Evolutionary conservation across 331 rosid genomes (phyloP).

Genomic region (Malus hybrid): DNA sequence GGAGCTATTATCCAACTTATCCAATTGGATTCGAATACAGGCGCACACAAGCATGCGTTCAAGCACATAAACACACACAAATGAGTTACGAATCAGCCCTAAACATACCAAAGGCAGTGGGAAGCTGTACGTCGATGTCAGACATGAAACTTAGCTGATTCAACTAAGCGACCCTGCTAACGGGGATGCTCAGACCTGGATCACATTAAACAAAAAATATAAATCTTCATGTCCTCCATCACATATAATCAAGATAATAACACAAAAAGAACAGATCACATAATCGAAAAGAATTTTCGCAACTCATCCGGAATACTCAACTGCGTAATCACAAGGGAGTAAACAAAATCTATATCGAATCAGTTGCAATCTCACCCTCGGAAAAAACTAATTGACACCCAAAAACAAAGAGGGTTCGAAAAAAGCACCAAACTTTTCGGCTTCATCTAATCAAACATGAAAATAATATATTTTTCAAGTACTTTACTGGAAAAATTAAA

Average conservation of each 20-base stretch:
- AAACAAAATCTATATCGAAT: background rate
- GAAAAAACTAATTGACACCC: background rate
- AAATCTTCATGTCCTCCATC: background rate
- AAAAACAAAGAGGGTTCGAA: background rate
- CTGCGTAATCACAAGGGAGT: background rate
- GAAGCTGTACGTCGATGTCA: slow-evolving; percentile 67
- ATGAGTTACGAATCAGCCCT: background rate
- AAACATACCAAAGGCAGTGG: slow-evolving; percentile 65
- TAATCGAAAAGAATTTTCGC: background rate
- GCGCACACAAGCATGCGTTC: background rate
- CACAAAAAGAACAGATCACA: background rate
- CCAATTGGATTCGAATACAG: background rate
- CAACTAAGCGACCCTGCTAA: slow-evolving; percentile 16
- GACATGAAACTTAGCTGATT: slow-evolving; percentile 65
- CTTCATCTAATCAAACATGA: background rate
- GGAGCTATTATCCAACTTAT: background rate
- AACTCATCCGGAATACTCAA: background rate
- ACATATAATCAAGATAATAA: background rate
- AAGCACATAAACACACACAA: background rate
- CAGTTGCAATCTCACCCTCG: background rate
- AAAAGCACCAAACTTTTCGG: background rate
- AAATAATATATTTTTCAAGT: background rate
- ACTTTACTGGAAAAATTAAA: background rate
- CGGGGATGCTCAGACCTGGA: slow-evolving; percentile 1
- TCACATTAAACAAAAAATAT: background rate